A percentile compares a stretch with the other conserved stretches of the same genome.
Evolutionary conservation across 306 rosid genomes (phyloP).

Genomic region (Rosa persica): DNA sequence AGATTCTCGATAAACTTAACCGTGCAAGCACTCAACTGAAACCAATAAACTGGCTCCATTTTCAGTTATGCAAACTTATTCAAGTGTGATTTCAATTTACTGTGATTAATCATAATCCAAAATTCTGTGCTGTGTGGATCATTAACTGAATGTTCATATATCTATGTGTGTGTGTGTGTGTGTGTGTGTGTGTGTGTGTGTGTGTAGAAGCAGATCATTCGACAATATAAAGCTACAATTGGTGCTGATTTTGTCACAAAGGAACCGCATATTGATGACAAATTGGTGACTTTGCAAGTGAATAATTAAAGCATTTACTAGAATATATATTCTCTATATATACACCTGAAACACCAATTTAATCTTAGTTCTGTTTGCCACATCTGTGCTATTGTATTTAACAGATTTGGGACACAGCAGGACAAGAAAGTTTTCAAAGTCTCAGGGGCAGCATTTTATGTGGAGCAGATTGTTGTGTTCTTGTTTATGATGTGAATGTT

Average conservation of each 20-base stretch:
- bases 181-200: no score
- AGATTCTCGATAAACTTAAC: background rate
- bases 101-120: no score
- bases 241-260: no score
- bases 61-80: background rate
- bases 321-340: background rate
- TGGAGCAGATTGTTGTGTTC: constrained; percentile 94
- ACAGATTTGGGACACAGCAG: constrained; percentile 99
- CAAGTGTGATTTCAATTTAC: no score
- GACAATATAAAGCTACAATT: no score
- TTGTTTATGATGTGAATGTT: constrained; percentile 79
- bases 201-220: no score
- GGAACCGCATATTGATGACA: constrained; percentile 73
- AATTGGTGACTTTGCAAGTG: constrained; percentile 81
- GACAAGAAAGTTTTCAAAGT: constrained; percentile 89
- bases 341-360: background rate
- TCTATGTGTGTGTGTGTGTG: no score
- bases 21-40: background rate
- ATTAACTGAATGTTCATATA: no score
- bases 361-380: background rate
- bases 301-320: constrained; percentile 9
- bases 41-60: background rate
- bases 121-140: no score
- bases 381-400: constrained; percentile 11
- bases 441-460: constrained; percentile 88